Base-by-base conservation (phyloP, 768 basidiomycete species). In the Xanthoconium stramineum region DNA sequence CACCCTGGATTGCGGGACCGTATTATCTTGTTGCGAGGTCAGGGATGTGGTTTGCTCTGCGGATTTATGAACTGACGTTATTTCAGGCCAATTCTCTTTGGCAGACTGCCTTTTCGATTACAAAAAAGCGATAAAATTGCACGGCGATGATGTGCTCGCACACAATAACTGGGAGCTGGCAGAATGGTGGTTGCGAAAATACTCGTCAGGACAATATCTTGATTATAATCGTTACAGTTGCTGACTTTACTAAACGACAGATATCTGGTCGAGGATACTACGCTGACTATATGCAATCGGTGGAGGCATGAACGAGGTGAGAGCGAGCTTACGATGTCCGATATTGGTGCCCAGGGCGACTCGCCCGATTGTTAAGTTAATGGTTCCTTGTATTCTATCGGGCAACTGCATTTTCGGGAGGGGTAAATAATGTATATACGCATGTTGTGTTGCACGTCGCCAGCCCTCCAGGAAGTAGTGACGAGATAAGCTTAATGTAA, bases 81-180 rank as follows among this genome's bases (percentile, higher is more conserved):
- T 57, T 43, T 5, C 59, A 93, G 90, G 83, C 24, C 88, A 86
- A 46, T 90, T 89, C 61, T 86, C 89, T 63, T 74, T 97, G 14
- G 83, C 87, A 1, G 91, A 93, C 57, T 91, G 89, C 63, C 74
- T 94, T 30, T 78, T 87, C 57, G 87, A 90, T 57, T 87, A 91
- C 59, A 77, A 88, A 33, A 75, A 70, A 28, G 81, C 83, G 5
- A 79, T 91, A 13, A 86, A 81, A 3, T 80, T 95, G 43, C 94
- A 97, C 56, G 93, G 92, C 13, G 91, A 96, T 61, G 94, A 98
- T 64, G 89, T 94, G 20, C 78, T 97, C n/a, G 85, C 86, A 5
- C 91, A 96, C 62, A 76, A 74, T 42, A 94, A 91, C 64, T 97
- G 94, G 93, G 95, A 98, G 72, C 78, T 97, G 39, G 78, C 80